Evolutionary conservation across 2,329 filamentous ascomycete species (phyloP).

Genomic region (Fusarium miscanthi): DNA sequence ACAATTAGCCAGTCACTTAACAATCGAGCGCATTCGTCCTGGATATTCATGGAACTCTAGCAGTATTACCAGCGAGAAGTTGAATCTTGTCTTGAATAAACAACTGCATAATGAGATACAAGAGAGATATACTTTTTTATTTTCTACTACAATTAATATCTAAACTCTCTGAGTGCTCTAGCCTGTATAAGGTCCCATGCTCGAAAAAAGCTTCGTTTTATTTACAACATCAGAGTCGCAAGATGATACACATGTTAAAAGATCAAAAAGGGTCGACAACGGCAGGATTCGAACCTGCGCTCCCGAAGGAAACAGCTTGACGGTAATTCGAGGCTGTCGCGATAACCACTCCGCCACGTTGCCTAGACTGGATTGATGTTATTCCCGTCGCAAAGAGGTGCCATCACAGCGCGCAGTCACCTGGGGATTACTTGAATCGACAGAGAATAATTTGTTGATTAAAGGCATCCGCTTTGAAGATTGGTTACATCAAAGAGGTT

Average conservation of each 20-base stretch:
- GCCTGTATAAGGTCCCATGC: background rate
- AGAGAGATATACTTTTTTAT: background rate
- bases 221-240: background rate
- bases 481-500: background rate
- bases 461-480: background rate
- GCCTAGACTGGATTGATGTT: background rate
- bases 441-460: background rate
- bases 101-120: background rate
- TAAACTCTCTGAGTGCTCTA: no score
- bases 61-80: background rate
- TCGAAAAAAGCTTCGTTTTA: background rate
- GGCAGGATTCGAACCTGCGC: conserved; percentile 24
- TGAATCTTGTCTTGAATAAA: no score
- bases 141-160: no score
- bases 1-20: background rate
- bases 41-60: background rate
- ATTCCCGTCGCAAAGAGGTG: background rate
- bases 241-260: background rate
- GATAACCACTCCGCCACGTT: conserved; percentile 25
- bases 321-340: conserved; percentile 1
- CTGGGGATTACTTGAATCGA: rapidly evolving
- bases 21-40: background rate
- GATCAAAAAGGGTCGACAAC: conserved; percentile 2
- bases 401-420: background rate
- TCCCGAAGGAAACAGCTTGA: conserved; percentile 10